Conservation (phyloP, 2,329 filamentous ascomycete species). For the Biscogniauxia marginata region DNA sequence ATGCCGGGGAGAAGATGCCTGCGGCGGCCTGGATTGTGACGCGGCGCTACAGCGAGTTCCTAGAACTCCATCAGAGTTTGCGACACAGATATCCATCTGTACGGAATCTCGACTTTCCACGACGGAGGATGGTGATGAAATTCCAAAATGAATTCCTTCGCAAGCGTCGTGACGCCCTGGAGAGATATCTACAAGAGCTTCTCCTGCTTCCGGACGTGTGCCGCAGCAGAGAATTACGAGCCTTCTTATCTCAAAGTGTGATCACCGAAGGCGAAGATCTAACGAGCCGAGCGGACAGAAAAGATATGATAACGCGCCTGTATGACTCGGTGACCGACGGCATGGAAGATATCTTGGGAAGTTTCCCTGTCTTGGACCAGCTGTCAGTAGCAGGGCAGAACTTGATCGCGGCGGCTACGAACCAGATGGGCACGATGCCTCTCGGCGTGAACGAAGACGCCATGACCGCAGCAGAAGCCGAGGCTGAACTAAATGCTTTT, state of each 20-base stretch:
- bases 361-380: conserved; percentile 92
- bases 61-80: conserved; percentile 88
- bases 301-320: conserved; percentile 87
- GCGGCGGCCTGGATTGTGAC: conserved; percentile 92
- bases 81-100: conserved; percentile 84
- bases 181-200: conserved; percentile 80
- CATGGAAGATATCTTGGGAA: conserved; percentile 96
- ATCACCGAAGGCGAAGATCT: conserved; percentile 61
- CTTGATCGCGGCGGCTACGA: conserved; percentile 74
- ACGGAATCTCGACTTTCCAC: conserved; percentile 85
- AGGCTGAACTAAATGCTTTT: conserved; percentile 91
- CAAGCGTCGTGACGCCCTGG: conserved; percentile 79
- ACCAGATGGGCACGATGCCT: conserved; percentile 57
- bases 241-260: conserved; percentile 88
- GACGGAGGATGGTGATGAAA: conserved; percentile 91
- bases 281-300: conserved; percentile 63
- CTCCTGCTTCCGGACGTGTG: conserved; percentile 89
- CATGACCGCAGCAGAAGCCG: conserved; percentile 68
- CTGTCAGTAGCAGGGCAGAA: conserved; percentile 91
- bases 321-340: conserved; percentile 97
- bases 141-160: conserved; percentile 94
- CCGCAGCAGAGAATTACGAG: conserved; percentile 84
- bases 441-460: conserved; percentile 51
- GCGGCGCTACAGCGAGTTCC: conserved; percentile 95
- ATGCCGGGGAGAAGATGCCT: conserved; percentile 92